Evolutionary conservation across 78 protist species (phyloP), one percentile per base, ranked within the genome.

Genomic region (Dictyostelium purpureum): DNA sequence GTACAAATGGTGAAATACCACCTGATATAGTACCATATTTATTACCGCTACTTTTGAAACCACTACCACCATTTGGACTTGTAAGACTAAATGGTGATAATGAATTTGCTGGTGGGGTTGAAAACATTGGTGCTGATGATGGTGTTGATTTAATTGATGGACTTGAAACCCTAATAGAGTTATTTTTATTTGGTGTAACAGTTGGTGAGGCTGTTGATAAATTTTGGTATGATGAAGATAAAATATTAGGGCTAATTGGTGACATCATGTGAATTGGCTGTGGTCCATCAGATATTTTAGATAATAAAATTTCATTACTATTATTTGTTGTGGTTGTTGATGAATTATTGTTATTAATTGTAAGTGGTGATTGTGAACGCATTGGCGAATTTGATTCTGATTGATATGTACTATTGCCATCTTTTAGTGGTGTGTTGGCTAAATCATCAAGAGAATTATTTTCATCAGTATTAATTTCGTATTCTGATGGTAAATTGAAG

Each of bases 261-360:
- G 71, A 31, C 71, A 63, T 63, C 71, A 63, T 63, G 16, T 63
- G 71, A 63, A 63, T 63, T 33, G 71, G 71, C 33, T 63, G 71
- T 63, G 71, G 71, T 63, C 71, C 71, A 11, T 63, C 71, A 33
- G 71, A 63, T 28, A 63, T 42, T 33, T 31, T 63, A 5, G 42
- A 28, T 12, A 63, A 28, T 63, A 63, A 63, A 16, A n/a, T n/a
- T n/a, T n/a, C n/a, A n/a, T n/a, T n/a, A n/a, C n/a, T n/a, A n/a
- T n/a, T n/a, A n/a, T 63, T 33, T 71, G 57, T 26, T 11, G 31
- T 71, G 21, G 33, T 12, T 71, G 52, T 56, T 71, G 78, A 71
- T n/a, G 51, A 71, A 56, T 56, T 26, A 28, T 11, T 38, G 26
- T 37, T 45, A 47, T 0, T n/a, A 11, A 16, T 33, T 37, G 69